phyloP scores from a whole-genome alignment of 1,139 yeast species.

The Protomyces inundatus region DNA sequence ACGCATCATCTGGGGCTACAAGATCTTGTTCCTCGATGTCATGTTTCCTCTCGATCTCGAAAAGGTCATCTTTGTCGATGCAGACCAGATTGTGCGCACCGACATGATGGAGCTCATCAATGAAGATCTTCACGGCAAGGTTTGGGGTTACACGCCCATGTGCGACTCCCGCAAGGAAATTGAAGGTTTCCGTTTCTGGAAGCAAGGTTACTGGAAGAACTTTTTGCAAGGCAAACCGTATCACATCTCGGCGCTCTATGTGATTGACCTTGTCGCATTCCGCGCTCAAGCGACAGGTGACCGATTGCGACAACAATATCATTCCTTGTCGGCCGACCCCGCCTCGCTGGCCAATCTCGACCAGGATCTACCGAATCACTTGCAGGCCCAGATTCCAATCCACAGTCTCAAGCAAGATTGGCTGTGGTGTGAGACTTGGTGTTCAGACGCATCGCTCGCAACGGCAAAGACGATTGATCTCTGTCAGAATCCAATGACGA shows the following conservation, averaged over 20 bases:
- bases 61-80: constrained; percentile 77
- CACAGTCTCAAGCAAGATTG: constrained; percentile 73
- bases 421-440: constrained; percentile 96
- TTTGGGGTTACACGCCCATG: constrained; percentile 85
- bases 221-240: constrained; percentile 55
- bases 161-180: constrained; percentile 73
- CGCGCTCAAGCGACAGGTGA: constrained; percentile 72
- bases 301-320: constrained; percentile 76
- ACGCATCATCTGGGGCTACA: constrained; percentile 81
- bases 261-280: constrained; percentile 66
- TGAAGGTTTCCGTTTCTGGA: constrained; percentile 90
- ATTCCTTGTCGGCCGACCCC: constrained; percentile 71
- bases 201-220: constrained; percentile 80
- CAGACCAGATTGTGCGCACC: constrained; percentile 71
- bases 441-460: constrained; percentile 56
- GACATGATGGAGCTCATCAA: constrained; percentile 65
- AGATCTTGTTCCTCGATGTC: constrained; percentile 78
- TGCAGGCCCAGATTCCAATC: constrained; percentile 64
- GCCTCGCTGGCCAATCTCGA: constrained; percentile 75
- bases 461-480: constrained; percentile 74
- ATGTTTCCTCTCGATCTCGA: constrained; percentile 73
- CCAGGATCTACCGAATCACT: constrained; percentile 84
- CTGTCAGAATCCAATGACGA: constrained; percentile 75
- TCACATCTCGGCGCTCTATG: constrained; percentile 77
- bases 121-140: constrained; percentile 65